Evolutionary conservation across 2,329 filamentous ascomycete species (phyloP).

Genomic region (Pyrenophora graminea): DNA sequence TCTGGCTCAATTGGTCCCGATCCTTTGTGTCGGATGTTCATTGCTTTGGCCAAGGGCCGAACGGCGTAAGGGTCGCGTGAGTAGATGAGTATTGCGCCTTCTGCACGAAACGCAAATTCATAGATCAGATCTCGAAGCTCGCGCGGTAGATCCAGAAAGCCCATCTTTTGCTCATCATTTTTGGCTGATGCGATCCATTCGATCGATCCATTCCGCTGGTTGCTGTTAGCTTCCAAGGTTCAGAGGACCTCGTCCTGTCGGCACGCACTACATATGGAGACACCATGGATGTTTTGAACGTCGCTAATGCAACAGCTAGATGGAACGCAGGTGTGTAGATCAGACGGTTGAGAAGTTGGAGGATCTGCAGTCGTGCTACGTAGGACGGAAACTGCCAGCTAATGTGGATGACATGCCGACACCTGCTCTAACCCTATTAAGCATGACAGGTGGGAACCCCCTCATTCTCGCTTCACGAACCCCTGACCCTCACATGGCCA

Average conservation of each 20-base stretch:
- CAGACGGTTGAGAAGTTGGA: too few relatives aligned
- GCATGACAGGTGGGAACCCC: too few relatives aligned
- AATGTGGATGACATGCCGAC: too few relatives aligned
- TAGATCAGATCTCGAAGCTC: constrained; percentile 38
- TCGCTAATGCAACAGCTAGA: neutral
- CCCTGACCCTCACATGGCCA: too few relatives aligned
- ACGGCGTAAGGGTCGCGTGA: constrained; percentile 19
- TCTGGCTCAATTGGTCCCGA: constrained; percentile 30
- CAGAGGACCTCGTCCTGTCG: too few relatives aligned
- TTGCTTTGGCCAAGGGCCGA: constrained; percentile 20
- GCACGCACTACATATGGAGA: neutral
- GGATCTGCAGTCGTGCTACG: too few relatives aligned
- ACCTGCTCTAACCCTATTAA: too few relatives aligned
- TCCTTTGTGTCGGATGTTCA: constrained; percentile 31
- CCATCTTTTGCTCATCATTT: constrained; percentile 6
- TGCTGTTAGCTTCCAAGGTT: neutral
- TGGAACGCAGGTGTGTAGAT: too few relatives aligned
- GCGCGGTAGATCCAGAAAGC: constrained; percentile 40
- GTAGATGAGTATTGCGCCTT: constrained; percentile 38
- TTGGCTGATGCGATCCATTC: constrained; percentile 31
- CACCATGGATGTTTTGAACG: neutral
- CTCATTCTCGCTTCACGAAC: too few relatives aligned
- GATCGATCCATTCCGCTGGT: constrained; percentile 10
- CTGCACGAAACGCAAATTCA: constrained; percentile 25
- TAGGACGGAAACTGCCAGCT: too few relatives aligned